Conservation (phyloP, 2,329 filamentous ascomycete species). For the Periconia sp. region DNA sequence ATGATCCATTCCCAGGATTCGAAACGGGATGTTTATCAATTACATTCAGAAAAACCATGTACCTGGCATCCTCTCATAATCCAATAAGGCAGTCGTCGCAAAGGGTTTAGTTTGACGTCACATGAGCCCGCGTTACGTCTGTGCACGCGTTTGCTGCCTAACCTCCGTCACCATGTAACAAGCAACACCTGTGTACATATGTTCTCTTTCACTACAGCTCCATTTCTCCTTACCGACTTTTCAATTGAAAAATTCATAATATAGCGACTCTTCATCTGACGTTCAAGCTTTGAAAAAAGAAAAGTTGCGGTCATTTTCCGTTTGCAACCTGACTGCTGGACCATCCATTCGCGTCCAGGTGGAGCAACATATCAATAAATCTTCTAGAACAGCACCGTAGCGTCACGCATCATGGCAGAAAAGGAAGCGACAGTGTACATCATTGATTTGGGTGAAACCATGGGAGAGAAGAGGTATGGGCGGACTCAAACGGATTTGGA, state of each 20-base stretch:
- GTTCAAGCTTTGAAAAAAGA: not conserved
- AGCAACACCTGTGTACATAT: not conserved
- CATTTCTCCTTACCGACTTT: not conserved
- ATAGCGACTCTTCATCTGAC: not conserved
- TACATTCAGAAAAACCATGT: no score
- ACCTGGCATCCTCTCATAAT: no score
- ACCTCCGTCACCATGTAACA: constrained; percentile 7
- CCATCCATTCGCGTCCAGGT: not conserved
- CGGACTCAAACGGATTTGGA: constrained; percentile 80
- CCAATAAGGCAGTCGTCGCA: not conserved
- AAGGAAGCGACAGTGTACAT: constrained; percentile 95
- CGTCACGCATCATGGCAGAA: constrained; percentile 66
- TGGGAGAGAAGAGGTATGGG: constrained; percentile 71
- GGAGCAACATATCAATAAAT: not conserved
- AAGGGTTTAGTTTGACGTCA: constrained; percentile 9
- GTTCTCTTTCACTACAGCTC: not conserved
- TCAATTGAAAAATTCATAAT: not conserved
- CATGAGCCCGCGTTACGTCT: constrained; percentile 20
- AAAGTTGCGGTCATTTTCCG: no score
- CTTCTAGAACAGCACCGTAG: not conserved
- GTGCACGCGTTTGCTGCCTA: constrained; percentile 26
- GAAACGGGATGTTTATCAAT: no score
- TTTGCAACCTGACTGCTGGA: no score
- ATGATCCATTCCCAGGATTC: no score
- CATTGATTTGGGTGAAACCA: constrained; percentile 83